Evolutionary conservation across 2,329 filamentous ascomycete species (phyloP).

Genomic region (Monosporascus sp.): DNA sequence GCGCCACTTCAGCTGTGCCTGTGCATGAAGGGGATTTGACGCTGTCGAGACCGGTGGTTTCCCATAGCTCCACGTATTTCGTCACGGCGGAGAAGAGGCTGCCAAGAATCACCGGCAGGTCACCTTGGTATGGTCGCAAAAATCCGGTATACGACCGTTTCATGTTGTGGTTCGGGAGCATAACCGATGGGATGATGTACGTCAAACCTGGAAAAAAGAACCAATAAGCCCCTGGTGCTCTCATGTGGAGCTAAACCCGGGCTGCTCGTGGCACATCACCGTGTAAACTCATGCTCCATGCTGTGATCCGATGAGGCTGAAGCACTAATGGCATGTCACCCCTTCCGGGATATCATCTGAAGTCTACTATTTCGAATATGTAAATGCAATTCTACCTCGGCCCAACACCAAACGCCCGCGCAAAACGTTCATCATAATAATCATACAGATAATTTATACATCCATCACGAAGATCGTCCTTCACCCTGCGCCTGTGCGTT

Average conservation of each 20-base stretch:
- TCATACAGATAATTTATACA: not conserved
- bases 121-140: conserved; percentile 18
- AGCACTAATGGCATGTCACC: not conserved
- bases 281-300: not conserved
- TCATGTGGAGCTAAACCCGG: not conserved
- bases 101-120: conserved; percentile 14
- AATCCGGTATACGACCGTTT: conserved; percentile 14
- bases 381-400: not conserved
- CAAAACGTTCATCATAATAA: not conserved
- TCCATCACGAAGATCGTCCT: not conserved
- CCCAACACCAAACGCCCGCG: not conserved
- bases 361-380: not conserved
- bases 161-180: conserved; percentile 18
- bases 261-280: not conserved
- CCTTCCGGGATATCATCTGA: not conserved
- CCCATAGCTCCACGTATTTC: conserved; percentile 5
- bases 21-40: not conserved
- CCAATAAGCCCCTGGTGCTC: conserved; percentile 1
- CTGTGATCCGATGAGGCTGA: not conserved
- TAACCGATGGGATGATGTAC: conserved; percentile 16
- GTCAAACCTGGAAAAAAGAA: conserved; percentile 12
- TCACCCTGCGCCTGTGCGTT: not conserved
- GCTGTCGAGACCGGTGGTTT: not conserved
- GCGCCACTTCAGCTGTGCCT: not conserved
- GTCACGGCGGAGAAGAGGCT: conserved; percentile 12